These are phyloP conservation scores for Abrus precatorius DNA, from an alignment of 306 rosid species.

Conservation along the genomic window DNA sequence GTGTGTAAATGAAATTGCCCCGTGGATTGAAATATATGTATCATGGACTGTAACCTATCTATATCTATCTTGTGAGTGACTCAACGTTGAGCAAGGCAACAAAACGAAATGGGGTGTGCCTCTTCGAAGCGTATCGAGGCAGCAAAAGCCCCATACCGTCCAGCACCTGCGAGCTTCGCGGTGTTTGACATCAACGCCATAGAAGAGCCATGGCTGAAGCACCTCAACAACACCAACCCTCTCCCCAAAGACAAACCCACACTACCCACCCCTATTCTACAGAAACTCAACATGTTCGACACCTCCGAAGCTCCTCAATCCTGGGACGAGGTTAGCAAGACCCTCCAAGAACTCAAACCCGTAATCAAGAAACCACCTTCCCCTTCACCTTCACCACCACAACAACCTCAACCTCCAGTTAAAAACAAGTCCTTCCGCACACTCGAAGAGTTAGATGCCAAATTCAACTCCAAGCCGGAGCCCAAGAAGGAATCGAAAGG, in stretches of 20 bases:
- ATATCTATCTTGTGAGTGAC: not conserved
- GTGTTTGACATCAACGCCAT: slow-evolving; percentile 81
- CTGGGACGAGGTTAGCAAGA: slow-evolving; percentile 85
- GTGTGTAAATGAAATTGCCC: no score
- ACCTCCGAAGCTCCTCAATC: slow-evolving; percentile 71
- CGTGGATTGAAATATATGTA: no score
- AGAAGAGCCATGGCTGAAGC: slow-evolving; percentile 85
- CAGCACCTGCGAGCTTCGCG: slow-evolving; percentile 88
- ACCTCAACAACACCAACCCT: slow-evolving; percentile 35
- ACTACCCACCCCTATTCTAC: slow-evolving; percentile 63
- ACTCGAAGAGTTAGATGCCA: slow-evolving; percentile 75
- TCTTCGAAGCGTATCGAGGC: slow-evolving; percentile 68
- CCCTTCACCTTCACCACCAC: not conserved
- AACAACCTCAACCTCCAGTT: slow-evolving; percentile 35
- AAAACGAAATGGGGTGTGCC: slow-evolving; percentile 72
- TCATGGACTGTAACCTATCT: not conserved
- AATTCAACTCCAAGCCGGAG: slow-evolving; percentile 12
- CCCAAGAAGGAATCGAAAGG: not conserved
- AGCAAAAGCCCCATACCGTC: slow-evolving; percentile 56
- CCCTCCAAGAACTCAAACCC: slow-evolving; percentile 75
- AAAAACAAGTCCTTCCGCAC: slow-evolving; percentile 80
- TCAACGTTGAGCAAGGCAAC: not conserved
- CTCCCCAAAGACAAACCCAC: slow-evolving; percentile 49
- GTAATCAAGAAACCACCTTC: slow-evolving; percentile 5
- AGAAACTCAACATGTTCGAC: slow-evolving; percentile 72